phyloP scores from a whole-genome alignment of 768 basidiomycete species.

The Xanthoconium purpureum region DNA sequence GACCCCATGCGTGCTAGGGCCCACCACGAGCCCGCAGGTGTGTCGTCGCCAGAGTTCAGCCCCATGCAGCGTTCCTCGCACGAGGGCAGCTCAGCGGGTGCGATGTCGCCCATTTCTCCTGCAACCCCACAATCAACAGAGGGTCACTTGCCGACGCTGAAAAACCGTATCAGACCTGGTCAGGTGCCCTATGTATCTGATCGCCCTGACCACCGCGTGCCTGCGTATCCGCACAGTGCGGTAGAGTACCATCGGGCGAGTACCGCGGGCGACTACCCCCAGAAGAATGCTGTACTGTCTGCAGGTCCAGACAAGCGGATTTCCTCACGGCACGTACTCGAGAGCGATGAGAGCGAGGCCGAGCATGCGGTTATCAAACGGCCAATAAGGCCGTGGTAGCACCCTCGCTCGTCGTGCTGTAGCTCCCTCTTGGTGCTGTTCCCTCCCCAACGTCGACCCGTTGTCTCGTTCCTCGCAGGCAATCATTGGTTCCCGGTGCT shows the following conservation, averaged over 20 bases:
- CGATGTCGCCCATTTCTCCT: slow-evolving; percentile 50
- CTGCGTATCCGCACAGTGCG: slow-evolving; percentile 3
- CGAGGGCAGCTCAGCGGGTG: slow-evolving; percentile 46
- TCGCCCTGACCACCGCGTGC: slow-evolving; percentile 13
- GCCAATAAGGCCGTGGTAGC: slow-evolving; percentile 49
- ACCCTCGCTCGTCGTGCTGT: not conserved
- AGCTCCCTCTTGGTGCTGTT: not conserved
- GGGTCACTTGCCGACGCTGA: slow-evolving; percentile 12
- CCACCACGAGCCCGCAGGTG: slow-evolving; percentile 14
- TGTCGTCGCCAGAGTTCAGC: slow-evolving; percentile 19
- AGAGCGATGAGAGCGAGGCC: slow-evolving; percentile 38
- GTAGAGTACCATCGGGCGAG: slow-evolving; percentile 13
- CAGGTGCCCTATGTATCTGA: slow-evolving; percentile 10
- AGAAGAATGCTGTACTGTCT: slow-evolving; percentile 17
- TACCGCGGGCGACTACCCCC: slow-evolving; percentile 4
- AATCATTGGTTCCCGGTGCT: not conserved
- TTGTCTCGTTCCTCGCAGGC: not conserved
- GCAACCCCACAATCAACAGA: slow-evolving; percentile 49
- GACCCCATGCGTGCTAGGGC: slow-evolving; percentile 16
- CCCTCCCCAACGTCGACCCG: not conserved
- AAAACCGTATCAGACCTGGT: slow-evolving; percentile 10
- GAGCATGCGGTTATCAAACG: slow-evolving; percentile 30
- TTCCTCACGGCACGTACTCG: slow-evolving; percentile 24
- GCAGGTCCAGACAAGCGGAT: slow-evolving; percentile 23
- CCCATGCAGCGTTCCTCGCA: slow-evolving; percentile 35